Evolutionary conservation across 805 yeast genomes (phyloP), one percentile per base, ranked within the genome.

Genomic region (Schizosaccharomyces lindneri): DNA sequence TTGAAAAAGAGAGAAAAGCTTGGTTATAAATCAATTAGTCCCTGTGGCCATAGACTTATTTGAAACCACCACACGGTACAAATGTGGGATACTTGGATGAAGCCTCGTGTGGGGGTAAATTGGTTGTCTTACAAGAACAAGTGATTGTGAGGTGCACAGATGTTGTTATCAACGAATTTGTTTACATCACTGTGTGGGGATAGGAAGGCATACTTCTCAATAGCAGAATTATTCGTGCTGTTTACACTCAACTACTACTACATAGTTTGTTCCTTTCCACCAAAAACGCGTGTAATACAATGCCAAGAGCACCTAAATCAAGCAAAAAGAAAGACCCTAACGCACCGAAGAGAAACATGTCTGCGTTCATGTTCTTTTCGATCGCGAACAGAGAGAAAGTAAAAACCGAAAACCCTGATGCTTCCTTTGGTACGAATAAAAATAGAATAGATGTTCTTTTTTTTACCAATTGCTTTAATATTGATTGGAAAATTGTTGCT

Each of bases 341-440:
- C 75, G 98, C 98, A 66, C 98, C 98, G 74, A 93, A 93, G 87
- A 87, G 97, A 76, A 87, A 97, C 31, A 78, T 93, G 73, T 87
- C 97, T 64, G 96, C 97, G 60, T 93, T 90, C 83, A 89, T 93
- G 97, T 90, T 87, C 81, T 93, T 89, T 72, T 97, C 98, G 69
- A 88, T 87, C 73, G 97, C 88, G 71, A 85, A 86, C 80, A 89
- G 98, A 79, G 97, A 90, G 75, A 81, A 82, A 66, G 95, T 93
- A 67, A 83, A 95, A 74, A 83, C 90, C 65, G 97, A 89, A 74
- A 87, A 90, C 80, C 97, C 97, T 69, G 96, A 95, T 72, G 85
- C 89, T 68, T 76, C 89, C 55, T 93, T 93, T 70, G 98, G 68
- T 94, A 67, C 41, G 41, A 2, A 64, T 60, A 1, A n/a, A 11